Evolutionary conservation across 140 eudicot genomes (phyloP).

Genomic region (Anethum foeniculum): DNA sequence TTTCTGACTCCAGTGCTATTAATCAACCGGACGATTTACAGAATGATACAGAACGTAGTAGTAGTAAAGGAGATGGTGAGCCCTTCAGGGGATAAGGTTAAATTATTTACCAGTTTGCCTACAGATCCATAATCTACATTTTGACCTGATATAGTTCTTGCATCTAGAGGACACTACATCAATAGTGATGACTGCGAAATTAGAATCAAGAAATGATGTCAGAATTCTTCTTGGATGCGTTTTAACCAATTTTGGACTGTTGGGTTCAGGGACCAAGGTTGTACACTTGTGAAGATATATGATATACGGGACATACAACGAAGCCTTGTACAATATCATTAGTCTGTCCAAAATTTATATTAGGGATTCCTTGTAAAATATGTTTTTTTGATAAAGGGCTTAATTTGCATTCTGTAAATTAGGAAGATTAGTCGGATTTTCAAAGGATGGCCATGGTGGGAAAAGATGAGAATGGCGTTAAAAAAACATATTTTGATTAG

Average conservation of each 20-base stretch:
- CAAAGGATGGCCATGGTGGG: no score
- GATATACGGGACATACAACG: background rate
- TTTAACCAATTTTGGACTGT: background rate
- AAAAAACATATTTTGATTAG: background rate
- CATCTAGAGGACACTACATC: background rate
- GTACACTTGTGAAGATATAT: background rate
- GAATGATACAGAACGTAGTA: conserved; percentile 8
- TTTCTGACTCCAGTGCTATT: conserved; percentile 23
- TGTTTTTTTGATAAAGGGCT: background rate
- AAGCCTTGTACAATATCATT: conserved; percentile 1
- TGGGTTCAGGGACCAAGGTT: background rate
- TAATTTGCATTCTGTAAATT: background rate
- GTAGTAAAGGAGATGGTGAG: conserved; percentile 10
- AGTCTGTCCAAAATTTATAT: background rate
- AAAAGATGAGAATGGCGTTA: background rate
- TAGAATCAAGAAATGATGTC: background rate
- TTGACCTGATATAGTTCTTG: background rate
- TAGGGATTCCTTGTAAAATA: background rate
- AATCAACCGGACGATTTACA: conserved; percentile 11
- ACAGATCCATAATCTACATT: background rate
- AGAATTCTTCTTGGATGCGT: background rate
- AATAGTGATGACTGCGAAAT: conserved; percentile 1
- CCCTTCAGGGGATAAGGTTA: background rate
- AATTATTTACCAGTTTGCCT: background rate
- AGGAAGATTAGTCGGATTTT: background rate